These are phyloP conservation scores for Rubia tinctorum DNA, from an alignment of 305 asterid genomes.

Conservation along the genomic window DNA sequence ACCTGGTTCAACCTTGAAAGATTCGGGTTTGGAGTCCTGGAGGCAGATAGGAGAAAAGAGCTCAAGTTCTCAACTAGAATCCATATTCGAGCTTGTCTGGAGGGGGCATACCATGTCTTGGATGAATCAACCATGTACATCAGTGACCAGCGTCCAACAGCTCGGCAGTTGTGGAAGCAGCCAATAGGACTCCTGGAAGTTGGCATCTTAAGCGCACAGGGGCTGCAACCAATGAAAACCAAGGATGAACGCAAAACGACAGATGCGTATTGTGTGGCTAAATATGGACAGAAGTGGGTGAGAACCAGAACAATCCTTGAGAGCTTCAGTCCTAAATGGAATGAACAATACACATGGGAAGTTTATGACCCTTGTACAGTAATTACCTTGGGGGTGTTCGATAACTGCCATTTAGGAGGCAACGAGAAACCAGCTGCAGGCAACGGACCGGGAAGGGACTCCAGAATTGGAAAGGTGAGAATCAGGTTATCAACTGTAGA, in stretches of 20 bases:
- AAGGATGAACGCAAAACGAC: constrained; percentile 44
- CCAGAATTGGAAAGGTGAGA: constrained; percentile 55
- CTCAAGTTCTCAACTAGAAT: constrained; percentile 40
- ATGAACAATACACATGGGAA: constrained; percentile 66
- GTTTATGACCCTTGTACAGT: constrained; percentile 63
- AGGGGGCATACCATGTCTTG: constrained; percentile 52
- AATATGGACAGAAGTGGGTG: constrained; percentile 56
- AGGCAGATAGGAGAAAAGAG: constrained; percentile 42
- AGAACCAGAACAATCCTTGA: constrained; percentile 50
- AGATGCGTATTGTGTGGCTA: constrained; percentile 51
- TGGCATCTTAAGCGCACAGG: constrained; percentile 48
- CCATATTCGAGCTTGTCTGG: constrained; percentile 44
- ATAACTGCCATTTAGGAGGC: constrained; percentile 49
- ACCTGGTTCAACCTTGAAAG: constrained; percentile 51
- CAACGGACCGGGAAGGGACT: constrained; percentile 28
- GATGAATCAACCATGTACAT: constrained; percentile 54
- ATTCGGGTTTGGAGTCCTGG: constrained; percentile 36
- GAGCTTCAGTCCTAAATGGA: constrained; percentile 51
- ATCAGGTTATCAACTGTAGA: constrained; percentile 47
- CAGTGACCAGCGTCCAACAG: constrained; percentile 54
- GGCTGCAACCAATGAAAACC: constrained; percentile 47
- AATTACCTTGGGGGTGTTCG: constrained; percentile 49
- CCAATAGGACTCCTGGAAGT: constrained; percentile 50
- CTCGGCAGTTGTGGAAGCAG: constrained; percentile 52
- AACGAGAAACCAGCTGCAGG: constrained; percentile 25